These are phyloP conservation scores for Tuber calosporum DNA, from an alignment of 495 filamentous ascomycete genomes.

Conservation along the genomic window DNA sequence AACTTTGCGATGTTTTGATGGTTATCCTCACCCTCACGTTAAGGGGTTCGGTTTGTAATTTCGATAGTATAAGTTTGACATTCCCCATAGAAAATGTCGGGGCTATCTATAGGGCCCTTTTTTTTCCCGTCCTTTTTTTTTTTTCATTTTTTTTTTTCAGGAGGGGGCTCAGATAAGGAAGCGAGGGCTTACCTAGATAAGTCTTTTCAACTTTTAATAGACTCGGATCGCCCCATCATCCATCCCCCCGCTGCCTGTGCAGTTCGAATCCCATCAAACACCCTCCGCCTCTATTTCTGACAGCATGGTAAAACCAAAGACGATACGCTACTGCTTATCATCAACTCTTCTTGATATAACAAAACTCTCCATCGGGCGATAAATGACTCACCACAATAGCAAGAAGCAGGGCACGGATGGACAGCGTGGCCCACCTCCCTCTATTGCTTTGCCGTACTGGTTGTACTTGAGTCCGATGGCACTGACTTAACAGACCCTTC, in stretches of 20 bases:
- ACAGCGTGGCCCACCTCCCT: constrained; percentile 1
- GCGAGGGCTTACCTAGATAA: neutral
- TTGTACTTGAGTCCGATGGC: neutral
- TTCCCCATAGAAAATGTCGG: neutral
- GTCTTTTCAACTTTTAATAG: neutral
- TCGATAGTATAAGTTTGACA: neutral
- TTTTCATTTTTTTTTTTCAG: neutral
- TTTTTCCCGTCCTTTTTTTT: neutral
- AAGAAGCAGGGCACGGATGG: neutral
- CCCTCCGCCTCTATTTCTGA: neutral
- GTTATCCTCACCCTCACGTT: neutral
- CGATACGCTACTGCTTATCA: neutral
- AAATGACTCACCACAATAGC: neutral
- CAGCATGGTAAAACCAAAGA: neutral
- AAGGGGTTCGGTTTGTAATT: neutral
- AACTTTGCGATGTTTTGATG: neutral
- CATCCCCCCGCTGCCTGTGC: neutral
- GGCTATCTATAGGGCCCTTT: neutral
- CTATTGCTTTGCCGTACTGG: neutral
- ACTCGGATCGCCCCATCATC: neutral
- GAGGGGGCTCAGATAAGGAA: neutral
- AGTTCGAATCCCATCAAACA: neutral
- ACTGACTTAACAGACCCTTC: neutral
- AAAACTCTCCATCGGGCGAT: neutral
- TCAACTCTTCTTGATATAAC: neutral